Evolutionary conservation across 345 rosid genomes (phyloP), one percentile per base, ranked within the genome.

Genomic region (Syzygium jambos): DNA sequence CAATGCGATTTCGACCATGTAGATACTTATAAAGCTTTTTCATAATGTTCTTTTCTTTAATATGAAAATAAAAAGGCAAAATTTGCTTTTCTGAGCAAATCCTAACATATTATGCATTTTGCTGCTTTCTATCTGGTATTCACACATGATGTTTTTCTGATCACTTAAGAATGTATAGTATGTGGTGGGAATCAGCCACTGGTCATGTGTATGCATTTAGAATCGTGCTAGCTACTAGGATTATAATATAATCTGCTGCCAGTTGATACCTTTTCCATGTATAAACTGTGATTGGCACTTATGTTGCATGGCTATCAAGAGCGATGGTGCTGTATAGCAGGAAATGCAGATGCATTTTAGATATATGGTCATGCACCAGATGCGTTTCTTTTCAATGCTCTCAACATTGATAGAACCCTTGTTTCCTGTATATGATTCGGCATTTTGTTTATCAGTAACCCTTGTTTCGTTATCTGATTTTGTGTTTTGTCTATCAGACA

Each of bases 401-500:
- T 73, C 12, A 38, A 34, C 80, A 38, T 34, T 38, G 49, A 34
- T 21, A 73, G 46, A 68, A 73, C 49, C 82, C 25, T 73, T 38
- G 82, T 73, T 73, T 82, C 41, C 27, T 43, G 5, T 82, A 38
- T 87, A 23, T 73, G 46, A 73, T 73, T 34, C 2, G 2, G 46
- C 46, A 73, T 38, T 61, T 73, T 73, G 80, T 41, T 5, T 63
- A 12, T 52, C 68, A 51, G 29, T 85, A 52, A 43, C 34, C 52
- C 23, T 21, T 63, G 61, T 52, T 10, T 84, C 86, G 59, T 86
- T 54, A 87, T 46, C 86, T 91, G 89, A 89, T 85, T 89, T 34
- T 49, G 78, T n/a, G 88, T 91, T 88, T 91, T 51, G 91, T 90
- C 17, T 89, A 85, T 51, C 96, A 98, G 99, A 88, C 87, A 55